Base-by-base conservation (phyloP, 2,329 filamentous ascomycete genomes). In the Berkeleyomyces basicola region DNA sequence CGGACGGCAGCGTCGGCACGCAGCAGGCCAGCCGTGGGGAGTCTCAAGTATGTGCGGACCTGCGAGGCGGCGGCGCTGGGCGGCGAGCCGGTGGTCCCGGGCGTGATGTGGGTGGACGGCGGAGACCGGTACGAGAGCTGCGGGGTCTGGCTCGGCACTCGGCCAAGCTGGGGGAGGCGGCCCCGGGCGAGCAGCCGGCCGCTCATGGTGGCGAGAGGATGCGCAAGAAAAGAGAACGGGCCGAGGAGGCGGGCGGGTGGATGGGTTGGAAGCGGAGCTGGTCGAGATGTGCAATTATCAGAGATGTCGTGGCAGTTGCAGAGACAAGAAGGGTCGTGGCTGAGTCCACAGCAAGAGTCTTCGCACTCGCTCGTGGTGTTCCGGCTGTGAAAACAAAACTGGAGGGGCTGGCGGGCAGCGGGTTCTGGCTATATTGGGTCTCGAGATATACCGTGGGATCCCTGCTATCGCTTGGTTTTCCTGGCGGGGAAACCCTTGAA, bases 1-100 rank as follows among this genome's bases (percentile, higher is more conserved):
- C 84, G 80, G 68, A 84, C 77, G 68, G 81, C 77, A 66, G 80
- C 78, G 74, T 88, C 82, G 67, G 83, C 78, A 68, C 84, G 79
- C 65, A 89, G 78, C 43, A 90, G 79, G 36, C 87, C 86, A 62
- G 85, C 84, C 11, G 83, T 82, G 42, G 84, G 81, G 64, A 85
- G 77, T 66, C 79, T 83, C 73, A 88, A 83, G 68, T 65, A 63
- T 51, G 44, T 44, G 36, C 58, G 61, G 37, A 53, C 23, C 47
- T 62, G 63, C 5, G 9, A 14, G 11, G 14, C 55, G n/a, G 7
- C 4, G 37, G 42, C n/a, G 4, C 4, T 33, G 9, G 63, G 10
- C 2, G 31, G 14, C 11, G 59, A 44, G 47, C 37, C 5, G 4
- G 62, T 37, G 3, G 62, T 31, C 11, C 16, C 37, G 7, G 42